These are phyloP conservation scores for Pestalotiopsis sp. DNA, from an alignment of 2,329 filamentous ascomycete species.

Conservation along the genomic window DNA sequence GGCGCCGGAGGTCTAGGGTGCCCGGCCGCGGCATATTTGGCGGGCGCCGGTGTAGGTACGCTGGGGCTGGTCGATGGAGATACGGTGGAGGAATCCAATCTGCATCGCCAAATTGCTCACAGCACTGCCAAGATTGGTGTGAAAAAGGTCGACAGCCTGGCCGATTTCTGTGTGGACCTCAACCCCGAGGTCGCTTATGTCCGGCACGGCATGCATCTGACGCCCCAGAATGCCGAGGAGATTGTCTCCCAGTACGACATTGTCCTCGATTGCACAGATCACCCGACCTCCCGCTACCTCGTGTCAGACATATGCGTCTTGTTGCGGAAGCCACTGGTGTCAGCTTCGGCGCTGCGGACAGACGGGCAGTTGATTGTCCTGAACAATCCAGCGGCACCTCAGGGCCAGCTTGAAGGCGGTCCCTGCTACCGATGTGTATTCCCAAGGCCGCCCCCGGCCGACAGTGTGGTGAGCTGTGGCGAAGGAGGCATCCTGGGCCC, in stretches of 20 bases:
- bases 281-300: constrained; percentile 87
- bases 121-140: constrained; percentile 69
- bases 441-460: constrained; percentile 81
- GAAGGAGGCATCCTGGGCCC: constrained; percentile 93
- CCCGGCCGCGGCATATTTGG: constrained; percentile 89
- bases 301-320: constrained; percentile 90
- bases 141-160: constrained; percentile 80
- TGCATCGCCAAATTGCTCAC: constrained; percentile 91
- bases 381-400: constrained; percentile 73
- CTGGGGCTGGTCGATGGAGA: constrained; percentile 89
- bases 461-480: constrained; percentile 82
- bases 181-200: constrained; percentile 73
- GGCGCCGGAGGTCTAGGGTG: constrained; percentile 90
- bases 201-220: constrained; percentile 66
- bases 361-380: constrained; percentile 90
- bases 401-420: constrained; percentile 62
- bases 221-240: constrained; percentile 65
- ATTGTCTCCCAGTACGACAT: constrained; percentile 77
- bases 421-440: constrained; percentile 96
- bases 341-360: constrained; percentile 84
- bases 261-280: constrained; percentile 93
- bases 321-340: constrained; percentile 77
- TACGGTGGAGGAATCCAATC: constrained; percentile 82
- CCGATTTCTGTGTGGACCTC: constrained; percentile 57
- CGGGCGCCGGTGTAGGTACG: constrained; percentile 82